Evolutionary conservation across 768 basidiomycete genomes (phyloP).

Genomic region (Pulveroboletus sp.): DNA sequence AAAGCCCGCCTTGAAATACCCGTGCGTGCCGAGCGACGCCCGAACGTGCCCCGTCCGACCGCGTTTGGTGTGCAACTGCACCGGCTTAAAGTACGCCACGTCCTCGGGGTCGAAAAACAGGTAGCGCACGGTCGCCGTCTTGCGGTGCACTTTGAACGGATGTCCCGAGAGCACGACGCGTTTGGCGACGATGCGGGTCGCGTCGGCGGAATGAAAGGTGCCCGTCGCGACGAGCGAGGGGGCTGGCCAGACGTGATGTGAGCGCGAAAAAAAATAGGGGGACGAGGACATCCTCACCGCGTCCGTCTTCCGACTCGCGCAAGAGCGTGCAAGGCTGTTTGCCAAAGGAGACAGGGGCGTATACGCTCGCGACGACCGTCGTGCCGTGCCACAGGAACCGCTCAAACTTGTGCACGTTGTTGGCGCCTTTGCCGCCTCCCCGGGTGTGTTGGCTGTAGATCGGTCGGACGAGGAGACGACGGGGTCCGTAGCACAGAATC

Average conservation of each 20-base stretch:
- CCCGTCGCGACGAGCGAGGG: constrained; percentile 88
- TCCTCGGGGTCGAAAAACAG: constrained; percentile 98
- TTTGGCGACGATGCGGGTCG: constrained; percentile 88
- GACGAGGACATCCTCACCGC: constrained; percentile 43
- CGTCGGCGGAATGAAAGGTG: constrained; percentile 81
- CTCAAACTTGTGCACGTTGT: constrained; percentile 98
- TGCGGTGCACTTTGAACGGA: constrained; percentile 95
- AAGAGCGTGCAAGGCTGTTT: constrained; percentile 71
- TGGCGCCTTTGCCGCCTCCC: constrained; percentile 85
- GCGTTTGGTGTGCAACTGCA: constrained; percentile 89
- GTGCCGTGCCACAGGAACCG: constrained; percentile 81
- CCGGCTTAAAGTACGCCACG: constrained; percentile 87
- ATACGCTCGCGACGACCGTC: constrained; percentile 81
- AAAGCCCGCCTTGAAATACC: constrained; percentile 95
- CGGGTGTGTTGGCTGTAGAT: constrained; percentile 89
- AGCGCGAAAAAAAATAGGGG: neutral
- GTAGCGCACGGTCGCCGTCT: constrained; percentile 94
- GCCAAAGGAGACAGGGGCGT: constrained; percentile 86
- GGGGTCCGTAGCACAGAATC: constrained; percentile 83
- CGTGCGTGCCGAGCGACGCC: constrained; percentile 94
- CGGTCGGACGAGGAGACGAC: constrained; percentile 80
- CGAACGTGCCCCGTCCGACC: constrained; percentile 86
- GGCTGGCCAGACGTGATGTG: constrained; percentile 37
- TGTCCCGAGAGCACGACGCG: constrained; percentile 94
- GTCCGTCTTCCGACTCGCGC: constrained; percentile 58